Evolutionary conservation across 2,329 filamentous ascomycete species (phyloP).

Genomic region (Coniochaeta prunicola): DNA sequence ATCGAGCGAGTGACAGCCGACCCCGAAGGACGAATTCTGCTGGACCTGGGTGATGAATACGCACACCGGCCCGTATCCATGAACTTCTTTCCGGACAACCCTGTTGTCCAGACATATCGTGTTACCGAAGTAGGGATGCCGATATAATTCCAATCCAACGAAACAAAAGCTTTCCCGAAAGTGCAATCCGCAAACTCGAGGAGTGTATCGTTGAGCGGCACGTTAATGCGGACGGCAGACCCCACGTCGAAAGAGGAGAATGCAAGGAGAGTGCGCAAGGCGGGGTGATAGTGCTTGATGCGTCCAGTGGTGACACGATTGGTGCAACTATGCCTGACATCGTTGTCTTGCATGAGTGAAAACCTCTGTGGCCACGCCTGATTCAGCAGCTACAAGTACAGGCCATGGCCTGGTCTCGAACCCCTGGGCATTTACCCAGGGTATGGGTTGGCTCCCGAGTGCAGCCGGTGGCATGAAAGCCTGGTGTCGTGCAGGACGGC

Average conservation of each 20-base stretch:
- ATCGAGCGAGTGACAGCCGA: neutral
- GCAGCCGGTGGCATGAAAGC: neutral
- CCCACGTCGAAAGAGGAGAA: neutral
- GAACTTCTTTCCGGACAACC: neutral
- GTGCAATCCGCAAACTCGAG: neutral
- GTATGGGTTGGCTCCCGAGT: neutral
- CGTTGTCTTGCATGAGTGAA: neutral
- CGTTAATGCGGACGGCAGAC: neutral
- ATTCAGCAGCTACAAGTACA: neutral
- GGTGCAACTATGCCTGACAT: neutral
- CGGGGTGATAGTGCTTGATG: neutral
- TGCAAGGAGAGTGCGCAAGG: neutral
- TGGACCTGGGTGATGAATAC: neutral
- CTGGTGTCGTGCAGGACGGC: neutral
- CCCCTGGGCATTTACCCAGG: neutral
- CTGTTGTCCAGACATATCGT: neutral
- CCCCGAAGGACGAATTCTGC: neutral
- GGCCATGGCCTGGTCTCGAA: neutral
- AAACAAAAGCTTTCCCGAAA: neutral
- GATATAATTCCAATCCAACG: neutral
- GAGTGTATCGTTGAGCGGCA: neutral
- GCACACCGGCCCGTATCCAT: neutral
- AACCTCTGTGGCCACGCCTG: neutral
- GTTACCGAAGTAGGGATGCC: neutral
- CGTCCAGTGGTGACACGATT: neutral